phyloP scores from a whole-genome alignment of 192 early-diverging fungal species.

The Lunasporangiospora selenospora region DNA sequence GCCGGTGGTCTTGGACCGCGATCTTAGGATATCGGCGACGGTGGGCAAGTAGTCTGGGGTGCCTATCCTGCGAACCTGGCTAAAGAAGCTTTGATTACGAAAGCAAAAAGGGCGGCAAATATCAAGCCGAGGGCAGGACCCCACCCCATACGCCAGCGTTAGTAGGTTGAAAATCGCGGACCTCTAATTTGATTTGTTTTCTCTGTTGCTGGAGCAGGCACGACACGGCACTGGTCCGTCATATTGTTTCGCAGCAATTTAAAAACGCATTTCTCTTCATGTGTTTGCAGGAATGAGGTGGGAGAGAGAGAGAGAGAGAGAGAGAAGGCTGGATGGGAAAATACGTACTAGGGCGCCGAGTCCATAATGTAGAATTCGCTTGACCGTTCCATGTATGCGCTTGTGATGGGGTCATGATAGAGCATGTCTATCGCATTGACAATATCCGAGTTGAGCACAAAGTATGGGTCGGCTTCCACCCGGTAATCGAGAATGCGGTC shows the following conservation, averaged over 20 bases:
- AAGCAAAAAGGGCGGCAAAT: no score
- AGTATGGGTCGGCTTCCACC: slow-evolving; percentile 61
- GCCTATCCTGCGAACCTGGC: slow-evolving; percentile 85
- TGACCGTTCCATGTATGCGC: slow-evolving; percentile 70
- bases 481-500: slow-evolving; percentile 52
- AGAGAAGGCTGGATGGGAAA: background rate
- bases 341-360: slow-evolving; percentile 85
- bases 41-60: slow-evolving; percentile 86
- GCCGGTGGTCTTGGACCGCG: slow-evolving; percentile 97
- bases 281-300: no score
- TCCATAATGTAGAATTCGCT: slow-evolving; percentile 92
- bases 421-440: slow-evolving; percentile 74
- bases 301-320: no score
- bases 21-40: slow-evolving; percentile 93
- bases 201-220: no score
- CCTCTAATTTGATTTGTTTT: no score
- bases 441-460: slow-evolving; percentile 67
- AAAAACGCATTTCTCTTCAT: no score
- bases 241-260: no score
- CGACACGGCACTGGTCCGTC: no score
- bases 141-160: no score
- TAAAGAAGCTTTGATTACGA: slow-evolving; percentile 94
- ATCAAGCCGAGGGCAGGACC: no score
- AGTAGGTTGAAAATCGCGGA: no score
- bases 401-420: slow-evolving; percentile 75